Evolutionary conservation across 257 asterid genomes (phyloP).

Genomic region (Salvia rosmarinus): DNA sequence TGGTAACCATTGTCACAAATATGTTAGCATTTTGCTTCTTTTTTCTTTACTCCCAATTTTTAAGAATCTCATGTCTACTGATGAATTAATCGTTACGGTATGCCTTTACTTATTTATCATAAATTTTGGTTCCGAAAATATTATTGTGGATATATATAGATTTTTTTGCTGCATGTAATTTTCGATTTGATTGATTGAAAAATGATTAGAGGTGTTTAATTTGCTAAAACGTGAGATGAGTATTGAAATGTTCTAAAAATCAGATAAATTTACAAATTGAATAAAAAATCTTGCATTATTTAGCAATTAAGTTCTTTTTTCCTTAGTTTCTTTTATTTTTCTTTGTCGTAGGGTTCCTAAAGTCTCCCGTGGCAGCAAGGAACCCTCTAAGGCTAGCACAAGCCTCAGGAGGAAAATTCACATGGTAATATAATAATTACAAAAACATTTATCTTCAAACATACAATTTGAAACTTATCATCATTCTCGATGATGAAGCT

Average conservation of each 20-base stretch:
- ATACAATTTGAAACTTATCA: background rate
- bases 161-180: too few relatives aligned
- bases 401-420: constrained; percentile 74
- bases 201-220: too few relatives aligned
- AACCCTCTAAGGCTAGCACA: constrained; percentile 68
- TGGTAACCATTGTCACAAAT: constrained; percentile 38
- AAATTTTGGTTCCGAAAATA: too few relatives aligned
- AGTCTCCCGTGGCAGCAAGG: constrained; percentile 58
- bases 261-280: too few relatives aligned
- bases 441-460: background rate
- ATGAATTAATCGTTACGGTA: background rate
- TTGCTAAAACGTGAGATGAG: too few relatives aligned
- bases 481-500: constrained; percentile 46
- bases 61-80: background rate
- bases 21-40: background rate
- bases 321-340: background rate
- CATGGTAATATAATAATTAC: constrained; percentile 54
- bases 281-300: too few relatives aligned
- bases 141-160: too few relatives aligned
- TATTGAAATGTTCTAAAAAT: too few relatives aligned
- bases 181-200: background rate
- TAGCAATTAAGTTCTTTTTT: background rate
- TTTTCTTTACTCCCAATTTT: background rate
- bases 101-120: too few relatives aligned
- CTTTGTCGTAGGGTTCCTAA: constrained; percentile 52